Percentiles rank a stretch among this genome's conserved stretches.
phyloP scores from a whole-genome alignment of 2,329 filamentous ascomycete genomes.

The Biscogniauxia mediterranea region DNA sequence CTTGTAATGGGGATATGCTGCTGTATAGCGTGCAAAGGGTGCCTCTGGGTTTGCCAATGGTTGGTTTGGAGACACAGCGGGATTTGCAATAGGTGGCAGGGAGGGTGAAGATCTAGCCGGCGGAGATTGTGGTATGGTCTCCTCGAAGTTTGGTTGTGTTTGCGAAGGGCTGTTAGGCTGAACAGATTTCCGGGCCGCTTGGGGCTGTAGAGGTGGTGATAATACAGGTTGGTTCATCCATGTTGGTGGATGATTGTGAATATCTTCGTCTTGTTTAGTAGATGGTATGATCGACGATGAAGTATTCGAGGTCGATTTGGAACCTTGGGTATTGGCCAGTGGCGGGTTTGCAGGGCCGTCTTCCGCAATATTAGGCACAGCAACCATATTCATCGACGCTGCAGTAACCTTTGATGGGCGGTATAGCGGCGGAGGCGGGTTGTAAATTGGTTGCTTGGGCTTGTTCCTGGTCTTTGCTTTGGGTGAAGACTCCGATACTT shows the following conservation, averaged over 20 bases:
- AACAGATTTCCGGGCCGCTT: not conserved
- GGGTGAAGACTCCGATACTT: conserved; percentile 13
- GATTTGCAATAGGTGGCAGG: not conserved
- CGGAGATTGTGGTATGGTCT: too few species aligned
- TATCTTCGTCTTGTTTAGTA: conserved; percentile 15
- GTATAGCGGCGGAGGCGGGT: conserved; percentile 17
- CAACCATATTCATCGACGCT: conserved; percentile 6
- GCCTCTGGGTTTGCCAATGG: conserved; percentile 3
- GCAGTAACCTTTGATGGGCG: conserved; percentile 13
- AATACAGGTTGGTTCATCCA: not conserved
- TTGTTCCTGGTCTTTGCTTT: conserved; percentile 4
- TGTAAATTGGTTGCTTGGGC: conserved; percentile 12
- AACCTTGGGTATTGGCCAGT: conserved; percentile 12
- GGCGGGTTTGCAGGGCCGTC: not conserved
- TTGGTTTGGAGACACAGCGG: not conserved
- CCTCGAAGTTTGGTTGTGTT: not conserved
- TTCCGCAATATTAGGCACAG: not conserved
- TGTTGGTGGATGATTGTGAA: conserved; percentile 4
- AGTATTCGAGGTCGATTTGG: conserved; percentile 18
- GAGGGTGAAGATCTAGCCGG: not conserved
- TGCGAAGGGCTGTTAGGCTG: not conserved
- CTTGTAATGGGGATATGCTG: conserved; percentile 30
- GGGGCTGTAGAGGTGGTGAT: conserved; percentile 4
- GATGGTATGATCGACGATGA: conserved; percentile 29
- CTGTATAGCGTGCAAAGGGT: conserved; percentile 29